These are phyloP conservation scores for Cucumis hystrix DNA, from an alignment of 306 rosid species.

Conservation along the genomic window DNA sequence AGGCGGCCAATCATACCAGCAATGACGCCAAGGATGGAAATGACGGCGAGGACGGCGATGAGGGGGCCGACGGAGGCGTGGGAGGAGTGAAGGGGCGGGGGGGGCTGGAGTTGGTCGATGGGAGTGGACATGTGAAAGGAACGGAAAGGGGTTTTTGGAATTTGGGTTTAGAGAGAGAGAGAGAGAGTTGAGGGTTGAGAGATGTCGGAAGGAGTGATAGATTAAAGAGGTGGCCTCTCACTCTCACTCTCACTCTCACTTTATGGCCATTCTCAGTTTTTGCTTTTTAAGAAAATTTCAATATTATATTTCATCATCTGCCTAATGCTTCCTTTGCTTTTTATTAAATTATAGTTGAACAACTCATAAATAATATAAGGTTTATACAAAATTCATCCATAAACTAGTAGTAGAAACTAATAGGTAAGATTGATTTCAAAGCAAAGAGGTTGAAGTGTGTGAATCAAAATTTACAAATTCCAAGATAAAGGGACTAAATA, in stretches of 20 bases:
- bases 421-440: no score
- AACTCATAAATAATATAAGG: no score
- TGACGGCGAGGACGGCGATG: constrained; percentile 58
- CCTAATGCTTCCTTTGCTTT: no score
- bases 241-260: background rate
- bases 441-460: no score
- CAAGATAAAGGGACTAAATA: no score
- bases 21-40: constrained; percentile 53
- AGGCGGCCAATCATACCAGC: constrained; percentile 78
- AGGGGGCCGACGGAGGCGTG: constrained; percentile 73
- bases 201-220: background rate
- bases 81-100: constrained; percentile 31
- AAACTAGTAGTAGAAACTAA: no score
- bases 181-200: background rate
- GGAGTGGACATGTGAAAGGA: constrained; percentile 31
- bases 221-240: background rate
- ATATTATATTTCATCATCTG: no score
- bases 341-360: no score
- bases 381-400: no score
- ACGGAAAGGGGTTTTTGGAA: background rate
- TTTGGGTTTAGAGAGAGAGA: background rate
- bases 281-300: no score
- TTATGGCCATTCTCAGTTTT: background rate
- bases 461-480: no score
- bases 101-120: constrained; percentile 28